Evolutionary conservation across 805 yeast genomes (phyloP), one percentile per base, ranked within the genome.

Genomic region (Kazachstania martiniae): DNA sequence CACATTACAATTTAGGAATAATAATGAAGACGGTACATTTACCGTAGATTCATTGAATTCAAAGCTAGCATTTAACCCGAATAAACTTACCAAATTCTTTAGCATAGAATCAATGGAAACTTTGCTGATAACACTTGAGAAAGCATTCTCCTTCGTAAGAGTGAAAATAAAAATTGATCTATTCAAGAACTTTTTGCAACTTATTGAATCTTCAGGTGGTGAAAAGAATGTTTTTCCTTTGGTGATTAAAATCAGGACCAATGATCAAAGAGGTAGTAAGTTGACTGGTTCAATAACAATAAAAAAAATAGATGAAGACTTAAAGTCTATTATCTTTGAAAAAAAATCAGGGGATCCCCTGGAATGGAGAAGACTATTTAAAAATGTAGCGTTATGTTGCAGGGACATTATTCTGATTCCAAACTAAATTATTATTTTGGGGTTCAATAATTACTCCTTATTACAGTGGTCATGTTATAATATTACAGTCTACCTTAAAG

Each of bases 361-460:
- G 25, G 86, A 78, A 49, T 78, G 86, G 86, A 63, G 86, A 52
- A 56, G 74, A 12, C 56, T 78, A 13, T 78, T 79, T 56, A 74
- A 74, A 45, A 63, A 64, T 29, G 62, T 74, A 19, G 68, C 77
- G 1, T 51, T 70, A 8, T 47, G 67, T n/a, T 74, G 80, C 42
- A 66, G 77, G 46, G 76, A 72, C 25, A 65, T 70, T 4, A 73
- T 74, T 9, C 67, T 63, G 34, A 53, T 66, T 10, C 73, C 59
- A 1, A 41, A 46, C 14, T 37, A 33, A 38, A n/a, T 15, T 21
- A 9, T n/a, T n/a, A n/a, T n/a, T n/a, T n/a, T n/a, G n/a, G n/a
- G n/a, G n/a, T n/a, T n/a, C n/a, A n/a, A n/a, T n/a, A n/a, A n/a
- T n/a, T n/a, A n/a, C n/a, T n/a, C n/a, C n/a, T n/a, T n/a, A n/a